A percentile compares a stretch with the other conserved stretches of the same genome.
Evolutionary conservation across 352 stramenopile species (phyloP).

Genomic region (Globisporangium irregulare): DNA sequence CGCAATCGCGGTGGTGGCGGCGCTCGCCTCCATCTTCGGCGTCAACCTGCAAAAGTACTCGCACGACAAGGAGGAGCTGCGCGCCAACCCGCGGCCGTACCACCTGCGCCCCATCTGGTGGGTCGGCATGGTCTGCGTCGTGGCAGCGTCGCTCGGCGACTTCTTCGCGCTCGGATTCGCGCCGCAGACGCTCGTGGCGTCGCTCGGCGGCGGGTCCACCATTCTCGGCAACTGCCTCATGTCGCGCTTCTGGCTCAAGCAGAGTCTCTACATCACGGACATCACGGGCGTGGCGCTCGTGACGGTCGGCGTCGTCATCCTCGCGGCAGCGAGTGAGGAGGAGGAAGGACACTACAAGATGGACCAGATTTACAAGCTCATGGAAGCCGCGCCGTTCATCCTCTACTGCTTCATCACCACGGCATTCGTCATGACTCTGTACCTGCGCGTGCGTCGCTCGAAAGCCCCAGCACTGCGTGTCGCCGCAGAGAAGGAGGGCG

Average conservation of each 20-base stretch:
- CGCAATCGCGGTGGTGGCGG: constrained; percentile 66
- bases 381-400: constrained; percentile 78
- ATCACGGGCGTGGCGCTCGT: constrained; percentile 73
- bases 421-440: constrained; percentile 79
- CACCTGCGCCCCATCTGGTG: constrained; percentile 83
- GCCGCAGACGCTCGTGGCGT: constrained; percentile 82
- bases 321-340: constrained; percentile 69
- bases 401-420: constrained; percentile 81
- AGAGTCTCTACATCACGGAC: constrained; percentile 84
- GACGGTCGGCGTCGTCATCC: constrained; percentile 73
- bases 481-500: constrained; percentile 43
- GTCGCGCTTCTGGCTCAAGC: constrained; percentile 86
- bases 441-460: constrained; percentile 75
- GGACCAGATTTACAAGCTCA: constrained; percentile 83
- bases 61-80: constrained; percentile 81
- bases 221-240: constrained; percentile 85
- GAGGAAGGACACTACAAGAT: constrained; percentile 81
- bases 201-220: constrained; percentile 74
- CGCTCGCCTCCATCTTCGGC: constrained; percentile 86
- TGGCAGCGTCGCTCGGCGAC: constrained; percentile 78
- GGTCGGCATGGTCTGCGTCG: constrained; percentile 85
- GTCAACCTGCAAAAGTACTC: constrained; percentile 92
- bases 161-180: constrained; percentile 87
- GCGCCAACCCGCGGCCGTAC: constrained; percentile 72
- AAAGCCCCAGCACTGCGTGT: constrained; percentile 79